phyloP scores from a whole-genome alignment of 2,329 filamentous ascomycete genomes.

The Aspergillus novoparasiticus region DNA sequence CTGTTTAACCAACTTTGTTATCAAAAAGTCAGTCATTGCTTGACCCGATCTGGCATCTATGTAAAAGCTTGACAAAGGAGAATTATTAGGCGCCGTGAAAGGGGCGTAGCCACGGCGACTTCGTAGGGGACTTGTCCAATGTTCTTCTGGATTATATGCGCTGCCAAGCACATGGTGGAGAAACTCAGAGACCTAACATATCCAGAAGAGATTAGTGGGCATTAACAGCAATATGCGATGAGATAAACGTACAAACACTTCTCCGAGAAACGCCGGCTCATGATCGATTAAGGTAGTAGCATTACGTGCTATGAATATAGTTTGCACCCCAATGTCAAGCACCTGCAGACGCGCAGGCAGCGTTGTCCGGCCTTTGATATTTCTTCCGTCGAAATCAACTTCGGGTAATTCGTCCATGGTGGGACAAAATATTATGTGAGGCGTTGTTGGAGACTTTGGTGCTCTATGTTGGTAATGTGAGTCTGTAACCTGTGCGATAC shows the following conservation, averaged over 20 bases:
- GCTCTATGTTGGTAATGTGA: neutral
- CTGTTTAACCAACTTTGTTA: rapidly evolving
- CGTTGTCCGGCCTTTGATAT: neutral
- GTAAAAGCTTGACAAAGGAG: neutral
- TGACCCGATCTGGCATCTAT: neutral
- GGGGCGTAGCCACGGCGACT: neutral
- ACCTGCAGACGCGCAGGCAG: neutral
- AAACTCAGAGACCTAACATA: neutral
- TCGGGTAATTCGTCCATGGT: neutral
- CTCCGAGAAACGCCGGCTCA: neutral
- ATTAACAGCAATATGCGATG: neutral
- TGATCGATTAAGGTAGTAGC: neutral
- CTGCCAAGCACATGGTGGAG: neutral
- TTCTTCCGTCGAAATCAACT: neutral
- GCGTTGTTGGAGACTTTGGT: neutral
- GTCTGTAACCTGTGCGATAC: neutral
- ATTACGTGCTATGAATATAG: neutral
- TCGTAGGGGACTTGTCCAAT: neutral
- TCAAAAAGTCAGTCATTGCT: neutral
- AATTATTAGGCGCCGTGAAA: neutral
- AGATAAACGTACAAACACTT: neutral
- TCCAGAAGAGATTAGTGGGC: neutral
- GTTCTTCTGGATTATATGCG: neutral
- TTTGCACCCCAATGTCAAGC: neutral
- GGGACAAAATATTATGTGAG: neutral